Evolutionary conservation across 352 stramenopile species (phyloP), one percentile per base, ranked within the genome.

Genomic region (Globisporangium apiculatum): DNA sequence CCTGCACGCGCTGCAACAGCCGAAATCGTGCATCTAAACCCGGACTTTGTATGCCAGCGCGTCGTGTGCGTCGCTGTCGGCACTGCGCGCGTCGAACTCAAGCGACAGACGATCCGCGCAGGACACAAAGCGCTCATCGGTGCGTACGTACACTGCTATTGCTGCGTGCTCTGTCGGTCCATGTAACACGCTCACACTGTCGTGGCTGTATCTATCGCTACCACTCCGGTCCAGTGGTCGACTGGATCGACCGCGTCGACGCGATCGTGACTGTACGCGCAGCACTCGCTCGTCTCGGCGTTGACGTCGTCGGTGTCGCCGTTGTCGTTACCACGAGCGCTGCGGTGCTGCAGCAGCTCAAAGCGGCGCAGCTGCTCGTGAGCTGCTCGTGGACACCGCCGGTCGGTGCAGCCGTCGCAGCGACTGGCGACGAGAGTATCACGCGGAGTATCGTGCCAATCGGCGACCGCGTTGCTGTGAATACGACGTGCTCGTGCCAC

Each of bases 221-320:
- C 24, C 24, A 31, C 24, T 31, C 24, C 24, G 24, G 24, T 31
- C 24, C 62, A 69, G 73, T 86, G 5, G 43, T 62, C 8, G 79
- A 89, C 58, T 89, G 72, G 75, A 67, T 89, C n/a, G 73, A 73
- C 50, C 59, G 72, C 7, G 66, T 58, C 11, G 72, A 86, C 37
- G 55, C 56, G 6, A 55, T 86, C 31, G 58, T 86, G 1, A 76
- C 75, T 31, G 77, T 66, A 3, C 65, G 61, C 14, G 67, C 83
- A 46, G 76, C 69, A 10, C 57, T 89, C 3, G 58, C 64, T 17
- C 55, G 61, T 15, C 42, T 77, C 5, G 75, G 73, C 0, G 69
- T 58, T 6, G 79, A 87, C 17, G 75, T 86, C 0, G 66, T 84
- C 9, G 79, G 79, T 8, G 67, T 73, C 42, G 70, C 62, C 50